Conservation (phyloP, 805 yeast species). For the Candida easanensis region DNA sequence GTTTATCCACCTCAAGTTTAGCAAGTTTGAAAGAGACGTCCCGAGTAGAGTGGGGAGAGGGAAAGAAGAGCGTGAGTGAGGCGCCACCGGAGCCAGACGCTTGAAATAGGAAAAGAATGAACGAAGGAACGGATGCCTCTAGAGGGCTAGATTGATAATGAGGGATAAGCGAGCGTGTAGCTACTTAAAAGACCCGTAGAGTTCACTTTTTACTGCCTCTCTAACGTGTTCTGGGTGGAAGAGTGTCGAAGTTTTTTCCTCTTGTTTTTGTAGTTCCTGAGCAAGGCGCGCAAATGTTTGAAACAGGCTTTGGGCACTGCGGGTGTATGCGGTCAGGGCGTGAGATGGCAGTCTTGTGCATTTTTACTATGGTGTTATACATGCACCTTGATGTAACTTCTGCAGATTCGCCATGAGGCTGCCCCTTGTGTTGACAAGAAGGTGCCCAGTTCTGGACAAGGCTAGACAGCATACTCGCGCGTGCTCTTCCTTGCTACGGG, state of each 20-base stretch:
- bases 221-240: too few relatives aligned
- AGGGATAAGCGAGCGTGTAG: neutral
- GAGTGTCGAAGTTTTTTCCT: slow-evolving; percentile 1
- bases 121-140: neutral
- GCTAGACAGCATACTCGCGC: too few relatives aligned
- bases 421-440: slow-evolving; percentile 1
- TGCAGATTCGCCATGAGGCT: neutral
- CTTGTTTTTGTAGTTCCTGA: slow-evolving; percentile 4
- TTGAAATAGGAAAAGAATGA: neutral
- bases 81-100: neutral
- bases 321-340: neutral
- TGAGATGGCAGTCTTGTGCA: neutral
- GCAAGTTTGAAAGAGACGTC: too few relatives aligned
- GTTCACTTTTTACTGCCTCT: too few relatives aligned
- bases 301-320: slow-evolving; percentile 5
- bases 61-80: neutral
- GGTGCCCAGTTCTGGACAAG: neutral
- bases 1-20: too few relatives aligned
- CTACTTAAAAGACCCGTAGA: neutral
- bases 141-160: neutral
- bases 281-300: slow-evolving; percentile 10
- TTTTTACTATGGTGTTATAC: neutral
- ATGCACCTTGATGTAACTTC: neutral
- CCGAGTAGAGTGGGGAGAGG: too few relatives aligned
- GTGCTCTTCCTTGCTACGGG: too few relatives aligned